A percentile compares a stretch with the other conserved stretches of the same genome.
These are phyloP conservation scores for Naganishia sp. DNA, from an alignment of 1,284 basidiomycete species.

Conservation along the genomic window DNA sequence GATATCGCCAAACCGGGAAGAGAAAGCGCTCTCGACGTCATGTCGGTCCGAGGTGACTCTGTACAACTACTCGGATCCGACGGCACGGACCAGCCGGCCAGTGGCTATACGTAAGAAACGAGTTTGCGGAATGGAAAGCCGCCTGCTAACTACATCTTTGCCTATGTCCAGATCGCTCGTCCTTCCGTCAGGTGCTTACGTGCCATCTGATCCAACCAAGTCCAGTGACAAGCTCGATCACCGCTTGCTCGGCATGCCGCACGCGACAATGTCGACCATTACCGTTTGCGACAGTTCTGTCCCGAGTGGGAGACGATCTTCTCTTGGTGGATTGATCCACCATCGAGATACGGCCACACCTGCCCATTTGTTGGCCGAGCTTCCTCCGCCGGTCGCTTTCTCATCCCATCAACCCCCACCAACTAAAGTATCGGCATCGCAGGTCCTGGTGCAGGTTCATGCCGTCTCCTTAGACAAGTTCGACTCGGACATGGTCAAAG, in stretches of 20 bases:
- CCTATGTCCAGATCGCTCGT: slow-evolving; percentile 64
- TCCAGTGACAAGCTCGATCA: slow-evolving; percentile 65
- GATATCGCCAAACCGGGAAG: slow-evolving; percentile 10
- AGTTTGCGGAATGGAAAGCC: background rate
- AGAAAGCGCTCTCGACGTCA: slow-evolving; percentile 24
- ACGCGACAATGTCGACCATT: slow-evolving; percentile 80
- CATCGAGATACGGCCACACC: slow-evolving; percentile 49
- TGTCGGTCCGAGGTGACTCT: slow-evolving; percentile 31
- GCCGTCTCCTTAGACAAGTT: slow-evolving; percentile 74
- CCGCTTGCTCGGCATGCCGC: slow-evolving; percentile 70
- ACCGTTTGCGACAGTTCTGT: slow-evolving; percentile 54
- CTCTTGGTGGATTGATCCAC: slow-evolving; percentile 31
- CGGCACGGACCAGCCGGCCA: slow-evolving; percentile 27
- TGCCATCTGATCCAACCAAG: slow-evolving; percentile 52
- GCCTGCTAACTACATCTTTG: slow-evolving; percentile 14
- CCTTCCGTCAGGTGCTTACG: slow-evolving; percentile 64
- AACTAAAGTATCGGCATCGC: slow-evolving; percentile 63
- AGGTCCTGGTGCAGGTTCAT: slow-evolving; percentile 79
- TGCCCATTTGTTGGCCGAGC: slow-evolving; percentile 54
- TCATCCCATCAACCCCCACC: slow-evolving; percentile 72
- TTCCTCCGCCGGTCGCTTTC: slow-evolving; percentile 58
- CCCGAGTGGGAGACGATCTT: slow-evolving; percentile 33
- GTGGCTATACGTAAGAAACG: slow-evolving; percentile 46
- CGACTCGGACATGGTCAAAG: slow-evolving; percentile 57
- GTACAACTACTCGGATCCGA: slow-evolving; percentile 32